These are phyloP conservation scores for Fusarium floridanum DNA, from an alignment of 2,329 filamentous ascomycete species.

Conservation along the genomic window DNA sequence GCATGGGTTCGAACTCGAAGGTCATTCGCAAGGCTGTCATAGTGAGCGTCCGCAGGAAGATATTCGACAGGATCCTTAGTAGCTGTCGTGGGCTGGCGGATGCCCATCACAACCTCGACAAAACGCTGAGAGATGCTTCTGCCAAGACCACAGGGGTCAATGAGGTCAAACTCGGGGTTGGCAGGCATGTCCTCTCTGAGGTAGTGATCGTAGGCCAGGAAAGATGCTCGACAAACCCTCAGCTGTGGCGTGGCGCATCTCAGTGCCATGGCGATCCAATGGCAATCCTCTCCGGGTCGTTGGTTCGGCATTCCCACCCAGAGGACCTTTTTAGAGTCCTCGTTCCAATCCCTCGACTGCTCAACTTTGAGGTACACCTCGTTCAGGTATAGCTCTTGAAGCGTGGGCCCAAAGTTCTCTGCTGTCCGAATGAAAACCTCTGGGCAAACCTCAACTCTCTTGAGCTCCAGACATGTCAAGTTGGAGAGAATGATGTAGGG, in stretches of 20 bases:
- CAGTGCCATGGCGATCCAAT: constrained; percentile 59
- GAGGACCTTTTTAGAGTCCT: constrained; percentile 52
- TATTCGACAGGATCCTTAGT: constrained; percentile 53
- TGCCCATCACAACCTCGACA: constrained; percentile 59
- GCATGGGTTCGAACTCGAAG: constrained; percentile 45
- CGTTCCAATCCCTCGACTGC: constrained; percentile 51
- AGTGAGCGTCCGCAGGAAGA: constrained; percentile 44
- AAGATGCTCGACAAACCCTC: constrained; percentile 58
- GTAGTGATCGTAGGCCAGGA: constrained; percentile 59
- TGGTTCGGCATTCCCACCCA: constrained; percentile 62
- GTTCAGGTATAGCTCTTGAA: constrained; percentile 61
- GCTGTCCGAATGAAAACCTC: constrained; percentile 52
- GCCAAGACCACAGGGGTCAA: constrained; percentile 57
- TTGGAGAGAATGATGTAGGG: constrained; percentile 53
- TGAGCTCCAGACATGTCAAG: constrained; percentile 60
- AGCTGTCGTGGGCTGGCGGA: constrained; percentile 53
- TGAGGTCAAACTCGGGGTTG: constrained; percentile 55
- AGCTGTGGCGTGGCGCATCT: constrained; percentile 53
- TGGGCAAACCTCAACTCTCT: constrained; percentile 55
- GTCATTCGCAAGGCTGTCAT: constrained; percentile 44
- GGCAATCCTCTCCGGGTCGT: constrained; percentile 51
- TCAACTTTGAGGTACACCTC: constrained; percentile 60
- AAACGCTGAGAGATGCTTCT: constrained; percentile 60
- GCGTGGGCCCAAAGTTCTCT: constrained; percentile 53
- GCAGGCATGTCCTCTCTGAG: constrained; percentile 48